Evolutionary conservation across 345 rosid species (phyloP), one percentile per base, ranked within the genome.

Genomic region (Citrus mangshanensis): DNA sequence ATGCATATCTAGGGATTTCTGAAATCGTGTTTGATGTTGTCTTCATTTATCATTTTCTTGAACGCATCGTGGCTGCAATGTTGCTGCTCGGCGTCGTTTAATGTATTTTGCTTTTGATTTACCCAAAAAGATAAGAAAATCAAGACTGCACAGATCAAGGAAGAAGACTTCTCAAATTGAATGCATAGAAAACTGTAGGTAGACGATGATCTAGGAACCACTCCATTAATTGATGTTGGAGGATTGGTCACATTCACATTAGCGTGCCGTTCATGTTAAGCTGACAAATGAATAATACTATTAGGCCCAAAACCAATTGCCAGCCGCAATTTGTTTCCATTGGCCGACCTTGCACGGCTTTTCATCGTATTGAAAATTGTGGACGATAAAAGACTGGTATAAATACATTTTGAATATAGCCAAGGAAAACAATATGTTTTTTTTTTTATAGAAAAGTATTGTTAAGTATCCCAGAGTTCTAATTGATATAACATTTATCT

Each of bases 251-350:
- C 32, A 21, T 14, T 46, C 51, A 46, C 51, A 46, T 12, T 46
- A 34, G 18, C 51, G 79, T 76, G 72, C 72, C 72, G 78, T 66
- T 32, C 54, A 34, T 76, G 72, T 28, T 54, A 63, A 19, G 72
- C 73, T 27, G 5, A 21, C 34, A 4, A 22, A 22, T 63, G 35
- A 58, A 73, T 40, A 25, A 70, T 4, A 18, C 8, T 4, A 4
- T 54, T 1, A 46, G 61, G 49, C 64, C 64, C 78, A 49, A 75
- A 30, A 46, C 46, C 27, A 30, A 28, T 21, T 49, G 34, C 49
- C 49, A 9, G 46, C 18, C 27, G n/a, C 16, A 6, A 28, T 28
- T 19, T 34, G 7, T 12, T 21, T 58, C 38, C 7, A 70, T 27
- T 49, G 73, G 60, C 38, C 60, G 4, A 56, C 60, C 56, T 14